Evolutionary conservation across 768 basidiomycete genomes (phyloP).

Genomic region (Cubamyces lactineus): DNA sequence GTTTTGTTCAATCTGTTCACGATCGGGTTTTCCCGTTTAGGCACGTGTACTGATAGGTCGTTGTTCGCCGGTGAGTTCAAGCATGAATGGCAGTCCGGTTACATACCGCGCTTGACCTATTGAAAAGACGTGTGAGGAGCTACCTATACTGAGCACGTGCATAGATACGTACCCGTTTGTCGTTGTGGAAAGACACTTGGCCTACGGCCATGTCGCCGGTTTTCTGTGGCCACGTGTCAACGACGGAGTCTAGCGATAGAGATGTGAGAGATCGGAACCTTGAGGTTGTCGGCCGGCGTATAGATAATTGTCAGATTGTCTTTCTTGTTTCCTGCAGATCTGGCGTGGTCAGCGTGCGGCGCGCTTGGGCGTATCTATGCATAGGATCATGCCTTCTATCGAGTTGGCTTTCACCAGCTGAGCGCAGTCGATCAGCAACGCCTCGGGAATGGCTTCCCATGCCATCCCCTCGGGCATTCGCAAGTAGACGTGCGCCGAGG

Average conservation of each 20-base stretch:
- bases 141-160: background rate
- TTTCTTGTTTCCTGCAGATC: conserved; percentile 85
- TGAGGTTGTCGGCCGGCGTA: conserved; percentile 90
- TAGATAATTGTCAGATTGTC: conserved; percentile 92
- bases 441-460: conserved; percentile 88
- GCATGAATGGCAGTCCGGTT: background rate
- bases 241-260: background rate
- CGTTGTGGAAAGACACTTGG: conserved; percentile 92
- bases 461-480: conserved; percentile 79
- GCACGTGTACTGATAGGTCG: conserved; percentile 63
- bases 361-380: background rate
- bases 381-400: conserved; percentile 89
- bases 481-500: conserved; percentile 96
- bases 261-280: conserved; percentile 50
- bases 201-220: conserved; percentile 97
- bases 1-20: conserved; percentile 96
- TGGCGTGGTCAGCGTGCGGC: background rate
- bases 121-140: background rate
- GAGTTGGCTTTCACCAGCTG: conserved; percentile 98
- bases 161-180: conserved; percentile 63
- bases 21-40: conserved; percentile 82
- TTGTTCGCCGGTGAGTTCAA: background rate
- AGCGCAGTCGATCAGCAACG: conserved; percentile 80
- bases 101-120: conserved; percentile 79
- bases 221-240: conserved; percentile 59